Evolutionary conservation across 257 asterid species (phyloP).

Genomic region (Orobanche coerulescens): DNA sequence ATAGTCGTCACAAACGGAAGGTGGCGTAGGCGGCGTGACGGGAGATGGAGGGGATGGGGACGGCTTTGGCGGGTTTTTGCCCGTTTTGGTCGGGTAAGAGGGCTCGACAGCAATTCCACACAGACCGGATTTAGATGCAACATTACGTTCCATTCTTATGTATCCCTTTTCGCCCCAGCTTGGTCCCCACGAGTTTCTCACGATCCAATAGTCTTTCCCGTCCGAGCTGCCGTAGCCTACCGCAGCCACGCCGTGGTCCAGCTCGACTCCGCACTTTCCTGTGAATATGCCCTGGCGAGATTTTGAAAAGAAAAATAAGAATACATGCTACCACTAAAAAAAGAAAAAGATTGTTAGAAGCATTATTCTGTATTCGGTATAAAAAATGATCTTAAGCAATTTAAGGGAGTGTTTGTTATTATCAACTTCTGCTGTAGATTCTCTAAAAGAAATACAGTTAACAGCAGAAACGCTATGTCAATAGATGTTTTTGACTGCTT

Average conservation of each 20-base stretch:
- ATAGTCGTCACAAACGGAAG: constrained; percentile 40
- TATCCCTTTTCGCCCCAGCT: constrained; percentile 57
- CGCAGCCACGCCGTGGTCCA: constrained; percentile 49
- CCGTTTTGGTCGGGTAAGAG: constrained; percentile 44
- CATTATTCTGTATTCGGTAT: too few species aligned
- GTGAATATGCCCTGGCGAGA: constrained; percentile 47
- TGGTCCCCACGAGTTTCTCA: constrained; percentile 52
- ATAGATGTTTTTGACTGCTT: too few species aligned
- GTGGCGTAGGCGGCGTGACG: constrained; percentile 33
- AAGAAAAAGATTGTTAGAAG: too few species aligned
- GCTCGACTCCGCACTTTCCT: constrained; percentile 36
- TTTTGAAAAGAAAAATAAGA: neutral
- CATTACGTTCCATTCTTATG: constrained; percentile 41
- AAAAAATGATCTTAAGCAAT: too few species aligned
- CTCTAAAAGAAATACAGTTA: too few species aligned
- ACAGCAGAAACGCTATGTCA: too few species aligned
- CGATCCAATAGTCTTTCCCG: constrained; percentile 50
- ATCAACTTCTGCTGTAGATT: too few species aligned
- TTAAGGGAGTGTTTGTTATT: too few species aligned
- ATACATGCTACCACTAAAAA: too few species aligned
- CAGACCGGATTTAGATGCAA: constrained; percentile 25
- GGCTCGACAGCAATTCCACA: constrained; percentile 58
- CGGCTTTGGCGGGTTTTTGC: constrained; percentile 49
- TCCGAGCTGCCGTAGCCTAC: constrained; percentile 45
- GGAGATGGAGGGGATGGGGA: constrained; percentile 66